Evolutionary conservation across 2,329 filamentous ascomycete species (phyloP).

Genomic region (Ophiocordyceps sinensis): DNA sequence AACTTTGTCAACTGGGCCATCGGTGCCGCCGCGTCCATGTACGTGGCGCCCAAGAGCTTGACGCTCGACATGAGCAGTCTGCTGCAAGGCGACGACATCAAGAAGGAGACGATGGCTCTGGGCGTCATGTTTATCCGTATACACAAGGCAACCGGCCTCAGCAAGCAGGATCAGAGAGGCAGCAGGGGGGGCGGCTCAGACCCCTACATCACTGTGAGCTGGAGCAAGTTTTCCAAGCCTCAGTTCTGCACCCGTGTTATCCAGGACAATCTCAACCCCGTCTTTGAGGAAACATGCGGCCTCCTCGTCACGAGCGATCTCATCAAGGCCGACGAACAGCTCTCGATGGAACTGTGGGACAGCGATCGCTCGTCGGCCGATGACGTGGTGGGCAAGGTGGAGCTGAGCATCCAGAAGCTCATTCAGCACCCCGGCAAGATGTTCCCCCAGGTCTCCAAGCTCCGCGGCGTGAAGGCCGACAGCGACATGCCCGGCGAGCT

Average conservation of each 20-base stretch:
- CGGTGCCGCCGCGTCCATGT: constrained; percentile 71
- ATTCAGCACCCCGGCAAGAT: constrained; percentile 85
- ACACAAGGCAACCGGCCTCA: constrained; percentile 72
- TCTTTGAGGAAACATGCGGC: constrained; percentile 80
- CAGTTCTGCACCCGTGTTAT: constrained; percentile 97
- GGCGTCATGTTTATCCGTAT: constrained; percentile 90
- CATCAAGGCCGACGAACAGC: constrained; percentile 84
- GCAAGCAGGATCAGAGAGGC: constrained; percentile 78
- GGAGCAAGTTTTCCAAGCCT: constrained; percentile 93
- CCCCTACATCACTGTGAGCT: constrained; percentile 87
- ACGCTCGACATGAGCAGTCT: constrained; percentile 83
- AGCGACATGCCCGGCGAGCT: constrained; percentile 86
- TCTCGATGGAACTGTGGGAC: constrained; percentile 93
- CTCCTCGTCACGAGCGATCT: constrained; percentile 78
- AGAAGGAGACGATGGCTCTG: constrained; percentile 75
- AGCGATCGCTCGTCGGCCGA: constrained; percentile 85
- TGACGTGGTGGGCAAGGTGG: constrained; percentile 88
- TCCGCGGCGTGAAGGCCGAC: constrained; percentile 69
- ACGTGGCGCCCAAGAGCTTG: constrained; percentile 90
- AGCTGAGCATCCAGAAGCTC: constrained; percentile 86
- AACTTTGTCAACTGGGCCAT: constrained; percentile 97
- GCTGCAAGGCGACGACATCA: constrained; percentile 79
- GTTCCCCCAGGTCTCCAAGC: constrained; percentile 76
- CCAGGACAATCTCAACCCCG: constrained; percentile 81
- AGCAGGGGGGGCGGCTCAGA: constrained; percentile 80